Conservation (phyloP, 2,329 filamentous ascomycete genomes). For the Beauveria varroae region DNA sequence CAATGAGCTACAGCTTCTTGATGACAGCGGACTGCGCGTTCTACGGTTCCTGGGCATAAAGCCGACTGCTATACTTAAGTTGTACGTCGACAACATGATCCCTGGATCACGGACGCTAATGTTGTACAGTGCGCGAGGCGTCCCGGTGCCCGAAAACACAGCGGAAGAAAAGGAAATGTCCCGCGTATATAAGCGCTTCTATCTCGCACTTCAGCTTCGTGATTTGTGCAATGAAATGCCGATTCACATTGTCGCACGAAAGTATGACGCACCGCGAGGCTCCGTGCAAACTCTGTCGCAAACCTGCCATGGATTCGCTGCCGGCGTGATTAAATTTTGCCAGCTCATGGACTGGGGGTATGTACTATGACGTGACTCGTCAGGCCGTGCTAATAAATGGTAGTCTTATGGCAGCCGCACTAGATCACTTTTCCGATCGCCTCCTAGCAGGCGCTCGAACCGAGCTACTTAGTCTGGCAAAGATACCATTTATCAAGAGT, state of each 20-base stretch:
- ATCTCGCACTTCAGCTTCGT: conserved; percentile 68
- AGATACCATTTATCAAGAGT: conserved; percentile 70
- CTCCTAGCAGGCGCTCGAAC: conserved; percentile 64
- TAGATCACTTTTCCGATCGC: conserved; percentile 70
- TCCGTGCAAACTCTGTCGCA: conserved; percentile 65
- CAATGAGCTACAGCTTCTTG: conserved; percentile 60
- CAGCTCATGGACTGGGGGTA: conserved; percentile 67
- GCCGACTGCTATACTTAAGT: conserved; percentile 56
- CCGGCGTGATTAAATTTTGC: conserved; percentile 74
- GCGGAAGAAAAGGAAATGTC: conserved; percentile 51
- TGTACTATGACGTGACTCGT: neutral
- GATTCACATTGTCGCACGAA: conserved; percentile 59
- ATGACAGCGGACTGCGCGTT: conserved; percentile 64
- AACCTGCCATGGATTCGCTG: conserved; percentile 70
- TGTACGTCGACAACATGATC: conserved; percentile 37
- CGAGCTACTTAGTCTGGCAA: conserved; percentile 62
- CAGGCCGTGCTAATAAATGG: conserved; percentile 12
- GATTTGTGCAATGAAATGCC: conserved; percentile 73
- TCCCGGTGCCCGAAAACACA: conserved; percentile 54
- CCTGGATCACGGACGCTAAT: conserved; percentile 16
- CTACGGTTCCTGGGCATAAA: conserved; percentile 62
- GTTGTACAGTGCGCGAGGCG: conserved; percentile 54
- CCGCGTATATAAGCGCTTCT: conserved; percentile 64
- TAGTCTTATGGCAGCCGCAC: conserved; percentile 60
- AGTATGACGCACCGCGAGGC: conserved; percentile 64